Base-by-base conservation (phyloP, 1,139 yeast species). In the Maudiozyma humilis region DNA sequence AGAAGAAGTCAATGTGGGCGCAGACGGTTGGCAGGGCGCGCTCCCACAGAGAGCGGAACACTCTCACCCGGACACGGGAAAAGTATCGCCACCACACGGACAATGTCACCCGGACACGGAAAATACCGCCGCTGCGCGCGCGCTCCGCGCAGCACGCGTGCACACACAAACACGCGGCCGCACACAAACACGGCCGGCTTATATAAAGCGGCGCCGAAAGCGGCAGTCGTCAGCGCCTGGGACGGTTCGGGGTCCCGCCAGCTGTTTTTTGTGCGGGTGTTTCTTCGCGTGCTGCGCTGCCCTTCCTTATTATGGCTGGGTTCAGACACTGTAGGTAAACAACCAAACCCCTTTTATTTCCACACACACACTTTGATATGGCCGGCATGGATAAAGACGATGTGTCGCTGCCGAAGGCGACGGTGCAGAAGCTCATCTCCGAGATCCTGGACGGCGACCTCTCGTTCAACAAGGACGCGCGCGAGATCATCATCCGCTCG, bases 401-500 rank as follows among this genome's bases (percentile, higher is more conserved):
- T 37, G 43, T 52, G 3, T 46, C 53, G 12, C 41, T 53, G 25
- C 54, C 56, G 7, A 47, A 47, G 39, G 96, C 98, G 10, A 91
- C 99, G 0, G 97, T 93, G 1, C 97, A 89, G 62, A 91, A 93
- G 65, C 87, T 91, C 43, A 82, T 91, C 20, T 76, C 91, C 2
- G 98, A 91, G 59, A 85, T 91, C 36, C 71, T 91, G 34, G 96
- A 60, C 33, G 70, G 79, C 18, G 96, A 89, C 58, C 73, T 87
- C 43, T 82, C 91, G 17, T 87, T 91, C 53, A 80, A 95, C 42
- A 85, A 89, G 54, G 98, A 91, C 52, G 95, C 97, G 4, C 72
- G 97, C 50, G 98, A 91, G 60, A 94, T 95, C 44, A 76, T 91
- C 39, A 91, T 94, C 38, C 96, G 91, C 62, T 88, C 96, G 63